Evolutionary conservation across 139 green algal genomes (phyloP), one percentile per base, ranked within the genome.

Genomic region (Gonium pectorale): DNA sequence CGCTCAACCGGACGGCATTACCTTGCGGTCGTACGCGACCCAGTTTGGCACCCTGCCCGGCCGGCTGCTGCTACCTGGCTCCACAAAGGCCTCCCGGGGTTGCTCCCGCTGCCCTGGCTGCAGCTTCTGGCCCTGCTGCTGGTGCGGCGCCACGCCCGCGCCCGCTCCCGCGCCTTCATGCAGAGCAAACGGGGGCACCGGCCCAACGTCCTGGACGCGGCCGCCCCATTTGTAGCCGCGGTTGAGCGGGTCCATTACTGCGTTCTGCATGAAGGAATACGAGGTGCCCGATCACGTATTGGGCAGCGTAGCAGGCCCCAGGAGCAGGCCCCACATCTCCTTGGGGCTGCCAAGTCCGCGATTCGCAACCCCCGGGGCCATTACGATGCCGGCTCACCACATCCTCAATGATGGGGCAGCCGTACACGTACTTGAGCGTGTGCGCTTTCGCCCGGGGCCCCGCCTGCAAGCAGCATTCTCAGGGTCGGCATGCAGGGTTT

Each of bases 361-460:
- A n/a, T n/a, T n/a, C n/a, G n/a, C n/a, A n/a, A n/a, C n/a, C n/a
- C n/a, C n/a, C n/a, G n/a, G n/a, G n/a, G n/a, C n/a, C n/a, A n/a
- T n/a, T n/a, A n/a, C n/a, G n/a, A n/a, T n/a, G 33, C 27, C 15
- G 1, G 43, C 37, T 2, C 71, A 86, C 37, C 9, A 69, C 15
- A 46, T 86, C 78, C 8, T 89, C 85, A 0, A 80, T 69, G 4
- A 89, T 71, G 5, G 74, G 46, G 44, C 79, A 83, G 3, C 60
- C 60, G 22, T 73, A 68, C 0, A 86, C 19, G 49, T 67, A 89
- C 40, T 78, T 62, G 2, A 89, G 37, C 35, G 85, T 83, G 27
- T 74, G 63, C 1, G 11, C 56, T 26, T 60, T 73, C 8, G 81
- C 43, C 69, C 67, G 43, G 6, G 49, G 79, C 31, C 13, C 33